Percentiles rank a stretch among this genome's conserved stretches.
phyloP scores from a whole-genome alignment of 352 stramenopile genomes.

The Pseudoperonospora humuli region DNA sequence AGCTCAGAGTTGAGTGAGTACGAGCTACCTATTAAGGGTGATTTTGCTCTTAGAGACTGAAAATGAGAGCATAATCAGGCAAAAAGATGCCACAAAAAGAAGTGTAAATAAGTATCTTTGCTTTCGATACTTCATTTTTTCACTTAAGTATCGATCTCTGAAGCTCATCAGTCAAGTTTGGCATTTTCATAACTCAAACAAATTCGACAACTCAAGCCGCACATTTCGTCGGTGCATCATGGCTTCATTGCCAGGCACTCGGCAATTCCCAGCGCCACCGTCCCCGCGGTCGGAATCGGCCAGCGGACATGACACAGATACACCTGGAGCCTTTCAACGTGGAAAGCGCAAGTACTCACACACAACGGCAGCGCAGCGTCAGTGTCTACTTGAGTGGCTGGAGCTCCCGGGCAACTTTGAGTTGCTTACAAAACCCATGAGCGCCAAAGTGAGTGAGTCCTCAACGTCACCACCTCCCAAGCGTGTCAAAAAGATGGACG shows the following conservation, averaged over 20 bases:
- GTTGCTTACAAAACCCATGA: constrained; percentile 25
- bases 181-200: background rate
- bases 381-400: constrained; percentile 48
- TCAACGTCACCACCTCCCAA: constrained; percentile 12
- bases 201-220: background rate
- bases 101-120: too few relatives aligned
- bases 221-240: constrained; percentile 1
- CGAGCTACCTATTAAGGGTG: too few relatives aligned
- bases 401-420: constrained; percentile 40
- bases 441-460: background rate
- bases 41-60: too few relatives aligned
- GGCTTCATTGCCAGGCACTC: constrained; percentile 16
- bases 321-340: background rate
- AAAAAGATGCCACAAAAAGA: too few relatives aligned
- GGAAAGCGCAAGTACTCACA: constrained; percentile 40
- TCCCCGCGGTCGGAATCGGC: constrained; percentile 9
- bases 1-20: too few relatives aligned
- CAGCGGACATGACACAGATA: constrained; percentile 19
- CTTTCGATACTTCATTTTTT: too few relatives aligned
- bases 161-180: too few relatives aligned
- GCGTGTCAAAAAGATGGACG: constrained; percentile 41
- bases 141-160: background rate
- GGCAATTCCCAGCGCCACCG: constrained; percentile 1
- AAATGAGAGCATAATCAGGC: too few relatives aligned
- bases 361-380: constrained; percentile 40